Conservation (phyloP, 192 early-diverging fungal species). For the Glomus cerebriforme region DNA sequence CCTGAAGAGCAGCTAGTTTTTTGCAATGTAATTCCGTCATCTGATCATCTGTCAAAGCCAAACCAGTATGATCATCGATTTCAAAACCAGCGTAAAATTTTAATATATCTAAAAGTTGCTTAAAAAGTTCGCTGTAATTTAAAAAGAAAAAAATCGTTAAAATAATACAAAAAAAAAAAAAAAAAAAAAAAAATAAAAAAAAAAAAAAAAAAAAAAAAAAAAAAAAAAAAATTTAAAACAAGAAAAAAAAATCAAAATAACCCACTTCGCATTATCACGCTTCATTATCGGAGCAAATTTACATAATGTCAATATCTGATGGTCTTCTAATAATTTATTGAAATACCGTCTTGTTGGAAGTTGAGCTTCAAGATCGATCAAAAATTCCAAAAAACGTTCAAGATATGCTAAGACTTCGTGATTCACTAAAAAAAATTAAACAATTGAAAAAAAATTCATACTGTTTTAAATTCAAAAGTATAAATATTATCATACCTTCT, state of each 20-base stretch:
- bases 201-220: background rate
- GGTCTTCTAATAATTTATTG: conserved; percentile 78
- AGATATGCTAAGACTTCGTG: conserved; percentile 59
- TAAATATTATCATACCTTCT: conserved; percentile 39
- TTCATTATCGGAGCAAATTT: conserved; percentile 50
- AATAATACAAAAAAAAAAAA: no score
- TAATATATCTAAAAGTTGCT: conserved; percentile 70
- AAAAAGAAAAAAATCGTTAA: background rate
- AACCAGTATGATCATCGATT: conserved; percentile 81
- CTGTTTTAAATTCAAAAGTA: background rate
- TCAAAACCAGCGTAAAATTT: conserved; percentile 76
- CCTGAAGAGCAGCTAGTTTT: conserved; percentile 69
- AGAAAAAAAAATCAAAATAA: conserved; percentile 19
- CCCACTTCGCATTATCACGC: conserved; percentile 37
- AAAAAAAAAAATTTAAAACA: background rate
- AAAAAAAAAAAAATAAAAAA: background rate
- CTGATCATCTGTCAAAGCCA: conserved; percentile 65
- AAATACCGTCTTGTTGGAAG: conserved; percentile 91
- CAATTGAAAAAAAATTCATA: background rate
- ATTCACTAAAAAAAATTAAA: conserved; percentile 30
- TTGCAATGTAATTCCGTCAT: conserved; percentile 64
- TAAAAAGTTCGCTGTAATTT: conserved; percentile 46
- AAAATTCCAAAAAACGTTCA: conserved; percentile 78
- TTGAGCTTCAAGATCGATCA: conserved; percentile 87
- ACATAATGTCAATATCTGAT: conserved; percentile 64